These are phyloP conservation scores for Nitzschia palea DNA, from an alignment of 108 stramenopile genomes.

Conservation along the genomic window DNA sequence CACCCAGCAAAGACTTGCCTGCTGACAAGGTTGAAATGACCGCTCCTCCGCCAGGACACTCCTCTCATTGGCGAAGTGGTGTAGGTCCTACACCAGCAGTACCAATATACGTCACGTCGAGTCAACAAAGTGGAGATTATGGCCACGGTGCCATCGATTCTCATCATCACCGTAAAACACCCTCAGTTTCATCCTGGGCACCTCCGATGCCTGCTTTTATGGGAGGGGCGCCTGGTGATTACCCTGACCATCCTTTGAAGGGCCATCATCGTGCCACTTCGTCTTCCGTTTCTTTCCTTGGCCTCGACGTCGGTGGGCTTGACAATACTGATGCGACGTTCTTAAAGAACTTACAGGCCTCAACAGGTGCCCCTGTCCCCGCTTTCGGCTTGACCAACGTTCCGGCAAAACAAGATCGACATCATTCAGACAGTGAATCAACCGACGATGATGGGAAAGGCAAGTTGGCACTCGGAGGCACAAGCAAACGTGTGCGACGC, in stretches of 20 bases:
- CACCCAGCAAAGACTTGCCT: neutral
- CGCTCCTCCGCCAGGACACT: conserved; percentile 25
- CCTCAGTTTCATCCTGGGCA: conserved; percentile 47
- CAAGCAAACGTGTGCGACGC: conserved; percentile 75
- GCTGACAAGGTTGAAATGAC: conserved; percentile 8
- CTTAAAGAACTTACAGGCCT: conserved; percentile 33
- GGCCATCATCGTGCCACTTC: conserved; percentile 57
- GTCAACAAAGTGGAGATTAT: neutral
- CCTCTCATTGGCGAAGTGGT: conserved; percentile 15
- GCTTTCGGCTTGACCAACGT: neutral
- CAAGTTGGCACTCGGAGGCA: conserved; percentile 47
- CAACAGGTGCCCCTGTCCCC: conserved; percentile 24
- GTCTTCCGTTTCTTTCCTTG: conserved; percentile 57
- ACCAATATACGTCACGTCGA: conserved; percentile 47
- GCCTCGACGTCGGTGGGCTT: conserved; percentile 45
- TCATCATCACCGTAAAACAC: conserved; percentile 53
- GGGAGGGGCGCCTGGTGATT: conserved; percentile 16
- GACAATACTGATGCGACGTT: conserved; percentile 37
- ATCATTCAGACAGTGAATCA: neutral
- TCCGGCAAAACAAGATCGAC: neutral
- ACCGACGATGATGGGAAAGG: conserved; percentile 2
- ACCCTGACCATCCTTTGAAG: conserved; percentile 28
- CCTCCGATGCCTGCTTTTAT: conserved; percentile 26
- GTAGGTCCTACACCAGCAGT: conserved; percentile 37
- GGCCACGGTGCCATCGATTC: neutral